phyloP scores from a whole-genome alignment of 257 asterid genomes.

The Solanum rostratum region DNA sequence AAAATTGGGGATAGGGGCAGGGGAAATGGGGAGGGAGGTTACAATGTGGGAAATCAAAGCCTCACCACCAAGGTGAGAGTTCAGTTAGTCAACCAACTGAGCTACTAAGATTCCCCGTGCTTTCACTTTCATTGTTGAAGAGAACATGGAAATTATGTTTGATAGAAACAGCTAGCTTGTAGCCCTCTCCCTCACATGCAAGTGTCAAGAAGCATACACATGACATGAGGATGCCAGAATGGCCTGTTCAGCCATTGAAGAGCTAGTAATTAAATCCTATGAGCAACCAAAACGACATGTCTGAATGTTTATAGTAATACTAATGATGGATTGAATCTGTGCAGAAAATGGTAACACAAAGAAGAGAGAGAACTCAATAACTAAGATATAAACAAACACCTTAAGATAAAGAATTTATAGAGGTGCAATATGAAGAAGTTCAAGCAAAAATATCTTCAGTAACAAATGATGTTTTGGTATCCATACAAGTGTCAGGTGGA shows the following conservation, averaged over 20 bases:
- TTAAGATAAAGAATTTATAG: neutral
- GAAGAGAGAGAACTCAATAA: neutral
- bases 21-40: too few species aligned
- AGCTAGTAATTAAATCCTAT: neutral
- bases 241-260: neutral
- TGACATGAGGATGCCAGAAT: neutral
- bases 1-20: too few species aligned
- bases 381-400: neutral
- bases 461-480: constrained; percentile 25
- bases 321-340: neutral
- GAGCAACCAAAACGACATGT: neutral
- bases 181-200: constrained; percentile 9
- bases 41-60: too few species aligned
- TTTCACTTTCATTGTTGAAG: neutral
- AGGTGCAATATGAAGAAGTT: neutral
- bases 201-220: neutral
- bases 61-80: too few species aligned
- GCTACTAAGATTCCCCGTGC: too few species aligned
- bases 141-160: constrained; percentile 13
- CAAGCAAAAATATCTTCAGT: constrained; percentile 79
- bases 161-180: neutral
- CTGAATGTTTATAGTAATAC: neutral
- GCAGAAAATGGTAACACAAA: neutral
- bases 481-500: constrained; percentile 31
- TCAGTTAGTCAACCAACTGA: too few species aligned